Percentiles rank a stretch among this genome's conserved stretches.
Evolutionary conservation across 2,329 filamentous ascomycete species (phyloP).

Genomic region (Drechmeria coniospora): DNA sequence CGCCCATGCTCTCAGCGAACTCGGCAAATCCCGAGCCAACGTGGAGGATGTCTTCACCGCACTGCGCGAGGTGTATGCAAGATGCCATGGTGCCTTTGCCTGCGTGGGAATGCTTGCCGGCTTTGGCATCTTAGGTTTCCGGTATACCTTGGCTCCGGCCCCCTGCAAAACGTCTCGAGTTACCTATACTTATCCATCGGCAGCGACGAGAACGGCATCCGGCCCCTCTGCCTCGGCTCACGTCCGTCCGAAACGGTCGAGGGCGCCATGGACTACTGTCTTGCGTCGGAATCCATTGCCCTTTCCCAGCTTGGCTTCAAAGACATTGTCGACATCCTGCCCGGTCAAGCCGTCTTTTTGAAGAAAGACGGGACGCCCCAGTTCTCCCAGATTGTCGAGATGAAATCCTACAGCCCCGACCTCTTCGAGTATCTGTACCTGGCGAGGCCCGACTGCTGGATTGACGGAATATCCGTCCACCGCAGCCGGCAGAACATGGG

Average conservation of each 20-base stretch:
- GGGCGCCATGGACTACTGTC: conserved; percentile 66
- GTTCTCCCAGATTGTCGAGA: conserved; percentile 58
- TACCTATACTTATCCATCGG: conserved; percentile 22
- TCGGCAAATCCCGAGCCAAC: conserved; percentile 68
- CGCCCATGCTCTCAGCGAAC: conserved; percentile 65
- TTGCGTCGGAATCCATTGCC: conserved; percentile 80
- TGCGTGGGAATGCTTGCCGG: conserved; percentile 71
- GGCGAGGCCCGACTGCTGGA: conserved; percentile 63
- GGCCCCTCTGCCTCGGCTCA: conserved; percentile 65
- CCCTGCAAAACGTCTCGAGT: conserved; percentile 26
- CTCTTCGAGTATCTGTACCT: conserved; percentile 78
- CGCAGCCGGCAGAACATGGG: conserved; percentile 79
- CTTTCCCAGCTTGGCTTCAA: conserved; percentile 67
- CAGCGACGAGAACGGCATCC: too few relatives aligned
- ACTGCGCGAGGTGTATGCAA: conserved; percentile 55
- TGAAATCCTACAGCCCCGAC: conserved; percentile 62
- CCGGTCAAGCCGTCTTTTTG: conserved; percentile 76
- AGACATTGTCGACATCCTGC: conserved; percentile 61
- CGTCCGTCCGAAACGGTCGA: conserved; percentile 48
- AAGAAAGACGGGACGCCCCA: conserved; percentile 59
- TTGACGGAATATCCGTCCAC: conserved; percentile 81
- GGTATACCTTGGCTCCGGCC: conserved; percentile 23
- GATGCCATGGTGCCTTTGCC: conserved; percentile 61
- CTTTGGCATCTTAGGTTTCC: conserved; percentile 67
- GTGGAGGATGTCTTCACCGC: conserved; percentile 61